Conservation (phyloP, 2,329 filamentous ascomycete genomes). For the Penicillium sp. region DNA sequence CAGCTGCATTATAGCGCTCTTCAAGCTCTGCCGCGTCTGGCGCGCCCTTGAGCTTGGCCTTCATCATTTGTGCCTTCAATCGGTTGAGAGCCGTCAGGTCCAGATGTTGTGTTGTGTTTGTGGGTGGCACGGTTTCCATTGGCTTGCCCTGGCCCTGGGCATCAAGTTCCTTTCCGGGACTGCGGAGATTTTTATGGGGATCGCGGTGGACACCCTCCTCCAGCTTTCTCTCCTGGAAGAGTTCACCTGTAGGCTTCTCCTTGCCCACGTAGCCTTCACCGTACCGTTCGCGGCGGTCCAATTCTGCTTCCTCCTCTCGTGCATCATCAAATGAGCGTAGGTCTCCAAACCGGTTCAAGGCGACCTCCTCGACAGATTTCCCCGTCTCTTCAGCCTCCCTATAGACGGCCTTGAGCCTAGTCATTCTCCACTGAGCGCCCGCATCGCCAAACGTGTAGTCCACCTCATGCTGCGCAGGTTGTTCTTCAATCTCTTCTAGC, state of each 20-base stretch:
- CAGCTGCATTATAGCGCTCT: slow-evolving; percentile 69
- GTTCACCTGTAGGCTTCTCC: slow-evolving; percentile 75
- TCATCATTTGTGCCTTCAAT: slow-evolving; percentile 89
- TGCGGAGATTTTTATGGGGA: slow-evolving; percentile 21
- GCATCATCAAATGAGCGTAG: slow-evolving; percentile 83
- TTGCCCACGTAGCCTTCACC: slow-evolving; percentile 77
- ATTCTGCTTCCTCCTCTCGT: slow-evolving; percentile 80
- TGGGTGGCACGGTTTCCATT: slow-evolving; percentile 49
- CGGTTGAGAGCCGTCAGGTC: slow-evolving; percentile 78
- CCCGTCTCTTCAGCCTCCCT: slow-evolving; percentile 65
- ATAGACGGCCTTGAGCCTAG: slow-evolving; percentile 80
- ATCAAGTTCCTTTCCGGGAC: slow-evolving; percentile 31
- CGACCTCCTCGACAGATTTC: slow-evolving; percentile 69
- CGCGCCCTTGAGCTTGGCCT: slow-evolving; percentile 73
- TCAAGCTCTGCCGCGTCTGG: slow-evolving; percentile 70
- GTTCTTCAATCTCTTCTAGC: slow-evolving; percentile 46
- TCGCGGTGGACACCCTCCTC: slow-evolving; percentile 45
- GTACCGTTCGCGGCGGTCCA: slow-evolving; percentile 74
- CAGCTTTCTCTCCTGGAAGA: slow-evolving; percentile 67
- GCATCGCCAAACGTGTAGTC: slow-evolving; percentile 80
- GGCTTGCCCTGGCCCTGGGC: slow-evolving; percentile 47
- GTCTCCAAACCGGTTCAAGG: slow-evolving; percentile 69
- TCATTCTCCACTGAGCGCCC: slow-evolving; percentile 93
- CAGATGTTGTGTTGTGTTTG: slow-evolving; percentile 46
- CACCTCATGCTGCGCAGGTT: slow-evolving; percentile 54